Percentiles rank a stretch among this genome's conserved stretches.
Conservation (phyloP, 2,329 filamentous ascomycete species). For the Cercospora berteroae region DNA sequence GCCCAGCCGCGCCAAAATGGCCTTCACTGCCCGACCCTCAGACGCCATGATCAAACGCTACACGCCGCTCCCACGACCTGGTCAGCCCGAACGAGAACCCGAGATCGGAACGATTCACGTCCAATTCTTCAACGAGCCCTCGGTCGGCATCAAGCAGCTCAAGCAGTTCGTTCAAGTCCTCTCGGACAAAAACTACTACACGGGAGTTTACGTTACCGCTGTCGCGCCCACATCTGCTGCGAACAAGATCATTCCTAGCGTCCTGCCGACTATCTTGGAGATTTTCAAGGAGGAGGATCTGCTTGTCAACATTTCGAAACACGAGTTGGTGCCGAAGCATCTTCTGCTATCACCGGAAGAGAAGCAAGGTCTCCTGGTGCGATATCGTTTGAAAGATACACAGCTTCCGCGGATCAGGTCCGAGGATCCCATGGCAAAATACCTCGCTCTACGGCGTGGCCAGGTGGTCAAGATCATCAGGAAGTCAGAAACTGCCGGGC, state of each 20-base stretch:
- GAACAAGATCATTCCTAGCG: slow-evolving; percentile 77
- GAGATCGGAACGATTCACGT: slow-evolving; percentile 88
- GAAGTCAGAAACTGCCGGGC: slow-evolving; percentile 88
- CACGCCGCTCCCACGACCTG: slow-evolving; percentile 65
- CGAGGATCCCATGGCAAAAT: slow-evolving; percentile 88
- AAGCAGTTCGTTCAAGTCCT: slow-evolving; percentile 84
- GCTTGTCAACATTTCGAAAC: slow-evolving; percentile 95
- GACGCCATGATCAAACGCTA: slow-evolving; percentile 81
- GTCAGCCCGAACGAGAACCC: slow-evolving; percentile 54
- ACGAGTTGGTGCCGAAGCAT: slow-evolving; percentile 93
- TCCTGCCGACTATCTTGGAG: slow-evolving; percentile 79
- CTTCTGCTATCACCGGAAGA: slow-evolving; percentile 86
- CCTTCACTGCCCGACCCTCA: slow-evolving; percentile 83
- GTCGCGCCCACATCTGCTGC: slow-evolving; percentile 81
- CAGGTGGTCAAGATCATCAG: slow-evolving; percentile 99
- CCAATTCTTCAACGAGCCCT: slow-evolving; percentile 79
- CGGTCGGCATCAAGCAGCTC: slow-evolving; percentile 87
- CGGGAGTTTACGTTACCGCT: slow-evolving; percentile 85
- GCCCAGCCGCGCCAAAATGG: slow-evolving; percentile 77
- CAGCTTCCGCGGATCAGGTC: slow-evolving; percentile 90
- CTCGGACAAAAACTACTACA: slow-evolving; percentile 75
- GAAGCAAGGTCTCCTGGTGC: slow-evolving; percentile 77
- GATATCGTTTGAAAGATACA: slow-evolving; percentile 95
- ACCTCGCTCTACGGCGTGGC: slow-evolving; percentile 83
- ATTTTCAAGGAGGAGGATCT: slow-evolving; percentile 95